These are phyloP conservation scores for Cryphonectria japonica DNA, from an alignment of 2,329 filamentous ascomycete genomes.

Conservation along the genomic window DNA sequence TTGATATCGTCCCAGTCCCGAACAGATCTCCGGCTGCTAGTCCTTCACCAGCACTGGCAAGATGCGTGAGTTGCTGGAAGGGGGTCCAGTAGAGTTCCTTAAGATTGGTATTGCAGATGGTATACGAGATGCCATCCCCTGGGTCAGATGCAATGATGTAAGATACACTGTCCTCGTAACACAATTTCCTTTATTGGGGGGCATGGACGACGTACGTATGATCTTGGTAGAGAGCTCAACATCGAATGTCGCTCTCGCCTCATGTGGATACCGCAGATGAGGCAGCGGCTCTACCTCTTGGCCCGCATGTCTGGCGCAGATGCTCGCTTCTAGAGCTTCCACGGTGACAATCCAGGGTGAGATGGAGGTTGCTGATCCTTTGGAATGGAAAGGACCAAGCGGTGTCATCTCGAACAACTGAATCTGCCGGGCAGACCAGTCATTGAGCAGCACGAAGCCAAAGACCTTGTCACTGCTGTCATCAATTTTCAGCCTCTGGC, in stretches of 20 bases:
- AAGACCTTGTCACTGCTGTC: conserved; percentile 66
- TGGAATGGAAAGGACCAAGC: conserved; percentile 70
- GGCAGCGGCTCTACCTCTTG: background rate
- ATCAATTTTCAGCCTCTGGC: background rate
- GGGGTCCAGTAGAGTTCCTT: conserved; percentile 2
- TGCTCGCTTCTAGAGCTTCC: background rate
- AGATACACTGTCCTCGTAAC: background rate
- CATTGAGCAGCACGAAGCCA: conserved; percentile 80
- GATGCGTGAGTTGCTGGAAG: background rate
- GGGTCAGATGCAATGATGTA: background rate
- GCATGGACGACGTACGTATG: background rate
- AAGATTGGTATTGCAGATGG: background rate
- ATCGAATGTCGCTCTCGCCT: background rate
- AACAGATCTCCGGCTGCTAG: background rate
- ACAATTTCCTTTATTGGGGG: background rate
- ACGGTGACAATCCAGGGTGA: background rate
- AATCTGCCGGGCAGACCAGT: conserved; percentile 84
- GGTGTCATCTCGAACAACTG: conserved; percentile 85
- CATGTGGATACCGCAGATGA: background rate
- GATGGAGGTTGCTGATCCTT: background rate
- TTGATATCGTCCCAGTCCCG: background rate
- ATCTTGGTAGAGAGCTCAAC: background rate
- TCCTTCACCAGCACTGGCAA: background rate
- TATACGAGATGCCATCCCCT: background rate
- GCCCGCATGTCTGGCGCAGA: no score